Evolutionary conservation across 192 early-diverging fungal genomes (phyloP).

Genomic region (Globomyces pollinis-pini): DNA sequence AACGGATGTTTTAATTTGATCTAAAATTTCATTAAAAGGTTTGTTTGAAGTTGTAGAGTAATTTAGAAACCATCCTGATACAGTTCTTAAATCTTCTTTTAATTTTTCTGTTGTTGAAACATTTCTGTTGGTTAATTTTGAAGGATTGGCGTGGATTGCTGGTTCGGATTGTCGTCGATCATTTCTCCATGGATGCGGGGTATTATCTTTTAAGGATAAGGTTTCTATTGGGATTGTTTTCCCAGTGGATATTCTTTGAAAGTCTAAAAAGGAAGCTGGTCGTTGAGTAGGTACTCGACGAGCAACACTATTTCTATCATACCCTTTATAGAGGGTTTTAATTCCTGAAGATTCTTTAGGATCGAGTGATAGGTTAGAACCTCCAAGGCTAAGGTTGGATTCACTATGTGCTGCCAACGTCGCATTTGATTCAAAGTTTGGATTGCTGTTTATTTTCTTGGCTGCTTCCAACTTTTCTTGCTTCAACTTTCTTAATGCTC

Average conservation of each 20-base stretch:
- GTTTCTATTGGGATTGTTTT: too few species aligned
- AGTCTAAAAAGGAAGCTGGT: background rate
- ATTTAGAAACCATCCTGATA: conserved; percentile 41
- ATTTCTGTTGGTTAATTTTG: too few species aligned
- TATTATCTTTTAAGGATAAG: too few species aligned
- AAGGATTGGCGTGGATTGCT: background rate
- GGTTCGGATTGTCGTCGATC: background rate
- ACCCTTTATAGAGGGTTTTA: too few species aligned
- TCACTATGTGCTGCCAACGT: background rate
- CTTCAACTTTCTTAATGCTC: conserved; percentile 6
- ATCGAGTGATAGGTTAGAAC: background rate
- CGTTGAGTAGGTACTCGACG: background rate
- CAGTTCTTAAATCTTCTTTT: conserved; percentile 28
- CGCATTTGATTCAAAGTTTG: background rate
- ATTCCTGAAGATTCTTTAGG: background rate
- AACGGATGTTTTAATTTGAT: conserved; percentile 13
- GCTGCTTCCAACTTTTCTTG: background rate
- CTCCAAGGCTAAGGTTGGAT: too few species aligned
- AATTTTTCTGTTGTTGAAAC: conserved; percentile 11
- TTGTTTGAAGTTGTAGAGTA: conserved; percentile 35
- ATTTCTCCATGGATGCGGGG: too few species aligned
- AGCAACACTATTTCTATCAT: background rate
- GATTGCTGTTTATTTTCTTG: background rate
- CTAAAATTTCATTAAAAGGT: conserved; percentile 23
- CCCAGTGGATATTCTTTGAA: too few species aligned